These are phyloP conservation scores for Funneliformis geosporum DNA, from an alignment of 192 early-diverging fungal species.

Conservation along the genomic window DNA sequence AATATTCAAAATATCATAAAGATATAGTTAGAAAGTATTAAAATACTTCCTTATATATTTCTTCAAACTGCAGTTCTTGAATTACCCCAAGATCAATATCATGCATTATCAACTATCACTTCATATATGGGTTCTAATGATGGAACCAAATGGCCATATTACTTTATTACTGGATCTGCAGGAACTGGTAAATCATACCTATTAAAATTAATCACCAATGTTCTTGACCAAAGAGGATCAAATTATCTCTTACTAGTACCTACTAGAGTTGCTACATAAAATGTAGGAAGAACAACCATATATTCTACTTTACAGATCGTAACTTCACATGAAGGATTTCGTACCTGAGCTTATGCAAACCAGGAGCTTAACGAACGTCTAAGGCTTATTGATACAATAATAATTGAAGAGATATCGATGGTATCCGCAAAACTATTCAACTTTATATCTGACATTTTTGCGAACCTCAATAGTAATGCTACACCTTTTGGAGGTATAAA, in stretches of 20 bases:
- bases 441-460: constrained; percentile 13
- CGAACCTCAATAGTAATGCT: background rate
- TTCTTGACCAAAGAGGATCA: background rate
- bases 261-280: background rate
- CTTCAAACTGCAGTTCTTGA: too few relatives aligned
- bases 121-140: too few relatives aligned
- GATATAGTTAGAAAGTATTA: too few relatives aligned
- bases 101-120: too few relatives aligned
- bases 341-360: background rate
- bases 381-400: background rate
- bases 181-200: constrained; percentile 7
- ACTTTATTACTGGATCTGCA: background rate
- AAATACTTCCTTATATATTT: too few relatives aligned
- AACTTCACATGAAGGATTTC: background rate
- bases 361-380: background rate
- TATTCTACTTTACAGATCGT: background rate
- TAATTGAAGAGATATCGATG: constrained; percentile 18
- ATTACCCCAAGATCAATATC: too few relatives aligned
- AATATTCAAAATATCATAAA: too few relatives aligned
- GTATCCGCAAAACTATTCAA: background rate
- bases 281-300: background rate
- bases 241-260: background rate
- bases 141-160: background rate
- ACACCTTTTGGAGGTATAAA: background rate
- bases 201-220: background rate